Evolutionary conservation across 2,329 filamentous ascomycete species (phyloP), one percentile per base, ranked within the genome.

Genomic region (Blastomyces parvus): DNA sequence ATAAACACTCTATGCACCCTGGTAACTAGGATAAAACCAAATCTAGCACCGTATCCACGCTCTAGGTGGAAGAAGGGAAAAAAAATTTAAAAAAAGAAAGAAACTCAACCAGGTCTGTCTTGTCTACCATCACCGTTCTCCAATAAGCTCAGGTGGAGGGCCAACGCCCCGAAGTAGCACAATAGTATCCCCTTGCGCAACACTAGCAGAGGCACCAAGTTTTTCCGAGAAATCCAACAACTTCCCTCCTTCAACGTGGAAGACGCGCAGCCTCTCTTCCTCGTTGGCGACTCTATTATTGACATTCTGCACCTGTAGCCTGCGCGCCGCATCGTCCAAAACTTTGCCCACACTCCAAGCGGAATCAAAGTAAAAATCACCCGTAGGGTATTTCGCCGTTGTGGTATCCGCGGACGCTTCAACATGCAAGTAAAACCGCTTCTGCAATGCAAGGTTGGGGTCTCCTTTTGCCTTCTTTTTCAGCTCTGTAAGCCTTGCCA

Each of bases 391-490:
- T 74, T 96, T 96, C 7, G 89, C 86, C 61, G 86, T 89, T 1
- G 91, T 88, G 0, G 91, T 95, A 70, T 90, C 89, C 11, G 90
- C 89, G 70, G 92, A 91, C 0, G 93, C 94, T 73, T 97, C 93
- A 22, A 97, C 90, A 72, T 89, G 87, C 0, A 99, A 72, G 72
- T 97, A 97, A 1, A 99, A 78, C n/a, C 94, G 81, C 79, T 95
- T 96, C 67, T 96, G 91, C 0, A 81, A 75, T 0, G 91, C 81
- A 0, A 97, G 76, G 70, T 91, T 93, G 11, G 86, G 86, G 67
- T 97, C 93, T 0, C 95, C 95, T 78, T 96, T 97, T 2, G 94
- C 93, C 0, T 84, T 86, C 73, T 88, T 88, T 79, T 96, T 97
- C 52, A 99, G 80, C 11, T 83, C 85, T 66, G 91, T 91, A 7